Base-by-base conservation (phyloP, 805 yeast genomes). In the Metschnikowia continentalis region DNA sequence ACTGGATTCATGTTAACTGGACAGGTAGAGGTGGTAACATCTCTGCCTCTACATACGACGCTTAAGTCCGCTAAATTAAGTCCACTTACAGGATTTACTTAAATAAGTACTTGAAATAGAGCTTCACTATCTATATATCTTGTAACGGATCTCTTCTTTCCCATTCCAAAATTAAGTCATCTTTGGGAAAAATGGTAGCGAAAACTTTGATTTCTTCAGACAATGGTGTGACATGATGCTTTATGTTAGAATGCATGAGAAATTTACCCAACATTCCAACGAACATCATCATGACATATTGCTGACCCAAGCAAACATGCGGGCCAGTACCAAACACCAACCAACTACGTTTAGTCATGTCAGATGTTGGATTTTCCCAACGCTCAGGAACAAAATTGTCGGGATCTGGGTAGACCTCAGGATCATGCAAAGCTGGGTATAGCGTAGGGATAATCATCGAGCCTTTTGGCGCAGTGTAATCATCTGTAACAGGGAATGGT, bases 21-120 rank as follows among this genome's bases (percentile, higher is more conserved):
- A 92, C 98, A 61, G 98, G 98, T 74, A 84, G 83, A 67, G 98
- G 99, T 77, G 99, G 99, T 80, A 85, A 94, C 76, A 88, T 91
- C 61, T 88, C 97, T 63, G 96, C 99, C 57, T 78, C 96, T 46
- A 89, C 96, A 64, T 92, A 92, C 77, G 85, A 85, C 66, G 98
- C 97, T 75, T 92, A 81, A 74, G 33, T 11, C 20, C 13, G 7
- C 13, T 42, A 32, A 23, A 19, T 6, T 19, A 13, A 15, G 46
- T 40, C 15, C 17, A 7, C 20, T 7, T 7, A 14, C 35, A 11
- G 39, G 22, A n/a, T 20, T 22, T 22, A 36, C 15, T 36, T 22
- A 37, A 32, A n/a, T n/a, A 33, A 32, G 22, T 19, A 32, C 19
- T 38, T 32, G 36, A 32, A 50, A 8, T 13, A 20, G n/a, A 35